Conservation (phyloP, 129 eudicot species). For the Pittosporum tobira region DNA sequence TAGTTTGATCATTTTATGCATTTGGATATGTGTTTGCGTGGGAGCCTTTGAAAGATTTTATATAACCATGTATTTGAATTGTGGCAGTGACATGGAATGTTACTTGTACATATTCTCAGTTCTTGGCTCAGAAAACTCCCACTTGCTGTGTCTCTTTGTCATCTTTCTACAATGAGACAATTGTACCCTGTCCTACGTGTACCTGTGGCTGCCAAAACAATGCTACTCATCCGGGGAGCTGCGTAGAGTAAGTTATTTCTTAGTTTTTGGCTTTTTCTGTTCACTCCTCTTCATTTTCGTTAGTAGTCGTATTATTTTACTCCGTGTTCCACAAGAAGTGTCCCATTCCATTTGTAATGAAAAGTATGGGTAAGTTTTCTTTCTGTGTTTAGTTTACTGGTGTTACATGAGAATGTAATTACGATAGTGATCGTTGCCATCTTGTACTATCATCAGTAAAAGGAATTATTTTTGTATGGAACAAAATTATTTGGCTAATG, state of each 20-base stretch:
- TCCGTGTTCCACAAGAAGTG: too few species aligned
- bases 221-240: constrained; percentile 53
- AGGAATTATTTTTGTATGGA: too few species aligned
- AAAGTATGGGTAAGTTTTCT: too few species aligned
- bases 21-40: background rate
- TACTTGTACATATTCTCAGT: constrained; percentile 85
- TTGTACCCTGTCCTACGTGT: constrained; percentile 78
- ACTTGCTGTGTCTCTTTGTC: constrained; percentile 88
- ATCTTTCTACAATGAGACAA: constrained; percentile 73
- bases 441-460: too few species aligned
- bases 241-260: constrained; percentile 55
- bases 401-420: too few species aligned
- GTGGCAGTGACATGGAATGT: constrained; percentile 95
- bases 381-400: too few species aligned
- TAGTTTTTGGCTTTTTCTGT: background rate
- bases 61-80: constrained; percentile 8
- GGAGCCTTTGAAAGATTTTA: constrained; percentile 6
- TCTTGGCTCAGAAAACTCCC: constrained; percentile 80
- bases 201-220: constrained; percentile 85
- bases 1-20: background rate
- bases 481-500: too few species aligned
- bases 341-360: too few species aligned
- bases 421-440: too few species aligned
- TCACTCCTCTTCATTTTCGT: background rate
- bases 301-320: background rate